Percentiles rank a stretch among this genome's conserved stretches.
Evolutionary conservation across 1,284 basidiomycete species (phyloP).

Genomic region (Cystobasidium slooffiae): DNA sequence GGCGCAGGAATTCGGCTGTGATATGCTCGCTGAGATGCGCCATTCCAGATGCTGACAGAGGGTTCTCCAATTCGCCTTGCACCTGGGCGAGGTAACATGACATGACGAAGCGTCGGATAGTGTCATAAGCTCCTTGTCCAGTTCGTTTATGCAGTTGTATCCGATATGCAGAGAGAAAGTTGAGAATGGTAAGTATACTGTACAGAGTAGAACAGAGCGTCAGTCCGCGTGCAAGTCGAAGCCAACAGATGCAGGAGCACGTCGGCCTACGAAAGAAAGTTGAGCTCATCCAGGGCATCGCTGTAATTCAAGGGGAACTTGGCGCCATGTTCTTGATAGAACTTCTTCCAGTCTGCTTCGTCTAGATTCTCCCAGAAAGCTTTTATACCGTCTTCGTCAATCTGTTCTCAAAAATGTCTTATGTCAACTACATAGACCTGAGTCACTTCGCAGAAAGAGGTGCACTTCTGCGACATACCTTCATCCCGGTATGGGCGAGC

Average conservation of each 20-base stretch:
- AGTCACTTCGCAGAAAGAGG: background rate
- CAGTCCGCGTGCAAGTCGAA: background rate
- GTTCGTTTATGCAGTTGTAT: slow-evolving; percentile 69
- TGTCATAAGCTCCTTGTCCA: slow-evolving; percentile 79
- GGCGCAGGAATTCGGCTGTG: slow-evolving; percentile 71
- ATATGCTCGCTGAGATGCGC: slow-evolving; percentile 62
- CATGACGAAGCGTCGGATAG: slow-evolving; percentile 71
- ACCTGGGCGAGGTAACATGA: slow-evolving; percentile 69
- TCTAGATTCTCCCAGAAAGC: slow-evolving; percentile 29
- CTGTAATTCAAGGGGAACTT: slow-evolving; percentile 43
- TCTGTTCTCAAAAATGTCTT: background rate
- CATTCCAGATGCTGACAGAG: slow-evolving; percentile 70
- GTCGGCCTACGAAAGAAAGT: slow-evolving; percentile 39
- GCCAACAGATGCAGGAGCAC: background rate
- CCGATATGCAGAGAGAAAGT: slow-evolving; percentile 78
- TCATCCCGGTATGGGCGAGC: slow-evolving; percentile 7
- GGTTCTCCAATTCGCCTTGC: slow-evolving; percentile 56
- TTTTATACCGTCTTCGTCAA: slow-evolving; percentile 26
- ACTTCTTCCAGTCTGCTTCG: slow-evolving; percentile 35
- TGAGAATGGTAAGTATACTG: slow-evolving; percentile 69
- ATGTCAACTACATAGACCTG: background rate
- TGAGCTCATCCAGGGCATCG: slow-evolving; percentile 40
- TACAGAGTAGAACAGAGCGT: background rate
- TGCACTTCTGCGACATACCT: slow-evolving; percentile 1
- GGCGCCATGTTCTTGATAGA: slow-evolving; percentile 42